Base-by-base conservation (phyloP, 2,329 filamentous ascomycete genomes). In the Cordyceps cateniannulata region DNA sequence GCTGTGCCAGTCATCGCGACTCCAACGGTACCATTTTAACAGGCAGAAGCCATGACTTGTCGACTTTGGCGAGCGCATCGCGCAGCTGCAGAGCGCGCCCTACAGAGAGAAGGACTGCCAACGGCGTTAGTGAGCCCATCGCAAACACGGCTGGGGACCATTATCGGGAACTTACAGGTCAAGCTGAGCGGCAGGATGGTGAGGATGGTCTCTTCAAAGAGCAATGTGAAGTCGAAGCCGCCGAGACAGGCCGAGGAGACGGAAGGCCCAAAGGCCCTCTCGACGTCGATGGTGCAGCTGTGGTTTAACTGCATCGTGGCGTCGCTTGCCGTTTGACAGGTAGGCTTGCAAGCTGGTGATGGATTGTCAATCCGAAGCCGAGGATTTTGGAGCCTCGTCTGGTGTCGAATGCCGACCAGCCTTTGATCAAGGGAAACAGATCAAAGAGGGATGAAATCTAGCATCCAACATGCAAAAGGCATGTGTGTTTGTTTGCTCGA, bases 201-300 rank as follows among this genome's bases (percentile, higher is more conserved):
- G 27, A 70, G 63, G 22, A 70, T 62, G 48, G 61, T 62, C 54
- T 70, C 67, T 49, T 70, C 66, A 56, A 69, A 70, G 3, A 70
- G 61, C 10, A 70, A 62, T 7, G 69, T 69, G 50, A 70, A 70
- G 62, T 70, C 68, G 62, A 68, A 69, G 48, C 68, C 67, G n/a
- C 55, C 63, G n/a, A 65, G 64, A 53, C 68, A 70, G 38, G 52
- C 50, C 12, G 20, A 29, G 38, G 55, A 62, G 40, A 67, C 64
- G 3, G 52, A 50, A 5, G 66, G 66, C 14, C 66, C 66, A 50
- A 66, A 67, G 38, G 29, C 52, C 8, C 48, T 49, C 47, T 63
- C 48, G 9, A 59, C 48, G 10, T 52, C 49, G 14, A 61, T 57
- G 5, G 49, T 25, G 35, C 58, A 63, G 49, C n/a, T 59, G 42